Evolutionary conservation across 2,329 filamentous ascomycete species (phyloP).

Genomic region (Trichoderma polysporum): DNA sequence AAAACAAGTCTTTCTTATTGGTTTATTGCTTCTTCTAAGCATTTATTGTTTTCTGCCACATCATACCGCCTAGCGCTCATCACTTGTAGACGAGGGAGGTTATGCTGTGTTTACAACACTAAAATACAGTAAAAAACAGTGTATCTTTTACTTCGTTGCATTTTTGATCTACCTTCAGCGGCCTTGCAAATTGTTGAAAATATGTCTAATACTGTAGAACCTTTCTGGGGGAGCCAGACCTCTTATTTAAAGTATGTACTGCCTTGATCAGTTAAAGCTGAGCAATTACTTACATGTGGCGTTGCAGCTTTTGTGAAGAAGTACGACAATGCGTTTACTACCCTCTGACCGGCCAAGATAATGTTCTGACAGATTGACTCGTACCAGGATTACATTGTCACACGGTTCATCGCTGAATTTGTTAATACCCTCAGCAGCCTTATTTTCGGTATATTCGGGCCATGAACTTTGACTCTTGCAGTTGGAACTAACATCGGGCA

Average conservation of each 20-base stretch:
- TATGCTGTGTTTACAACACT: background rate
- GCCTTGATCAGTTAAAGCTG: background rate
- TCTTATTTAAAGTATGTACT: conserved; percentile 34
- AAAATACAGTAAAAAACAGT: background rate
- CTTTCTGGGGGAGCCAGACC: conserved; percentile 35
- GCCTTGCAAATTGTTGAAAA: background rate
- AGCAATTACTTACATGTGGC: background rate
- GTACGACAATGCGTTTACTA: conserved; percentile 19
- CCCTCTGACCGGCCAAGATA: background rate
- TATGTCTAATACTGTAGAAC: background rate
- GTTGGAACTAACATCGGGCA: conserved; percentile 25
- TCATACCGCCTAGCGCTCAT: background rate
- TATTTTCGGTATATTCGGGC: conserved; percentile 31
- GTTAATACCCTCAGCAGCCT: conserved; percentile 46
- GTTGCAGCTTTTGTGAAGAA: conserved; percentile 34
- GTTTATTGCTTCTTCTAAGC: background rate
- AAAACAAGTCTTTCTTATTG: background rate
- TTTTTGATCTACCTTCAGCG: background rate
- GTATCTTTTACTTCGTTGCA: background rate
- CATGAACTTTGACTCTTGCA: background rate
- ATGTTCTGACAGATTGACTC: background rate
- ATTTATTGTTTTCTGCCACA: background rate
- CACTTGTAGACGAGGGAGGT: background rate
- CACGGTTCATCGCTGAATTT: conserved; percentile 45
- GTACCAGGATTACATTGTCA: conserved; percentile 41